phyloP scores from a whole-genome alignment of 2,329 filamentous ascomycete species.

The Grosmannia clavigera region DNA sequence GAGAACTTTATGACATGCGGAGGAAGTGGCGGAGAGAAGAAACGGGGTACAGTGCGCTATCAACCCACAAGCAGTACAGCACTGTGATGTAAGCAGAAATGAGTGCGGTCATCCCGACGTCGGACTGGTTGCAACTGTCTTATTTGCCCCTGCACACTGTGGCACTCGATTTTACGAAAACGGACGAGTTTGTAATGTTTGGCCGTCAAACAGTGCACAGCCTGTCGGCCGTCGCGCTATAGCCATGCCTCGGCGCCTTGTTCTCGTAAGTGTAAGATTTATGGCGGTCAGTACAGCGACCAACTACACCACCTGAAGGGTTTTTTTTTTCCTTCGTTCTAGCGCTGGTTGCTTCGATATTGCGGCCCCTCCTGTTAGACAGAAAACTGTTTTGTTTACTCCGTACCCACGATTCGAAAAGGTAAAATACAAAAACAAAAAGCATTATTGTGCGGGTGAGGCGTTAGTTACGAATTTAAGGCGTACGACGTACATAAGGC shows the following conservation, averaged over 20 bases:
- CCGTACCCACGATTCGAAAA: neutral
- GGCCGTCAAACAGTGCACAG: neutral
- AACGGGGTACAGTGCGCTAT: neutral
- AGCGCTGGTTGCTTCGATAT: neutral
- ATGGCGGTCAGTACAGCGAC: neutral
- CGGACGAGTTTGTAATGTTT: neutral
- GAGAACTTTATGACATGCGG: neutral
- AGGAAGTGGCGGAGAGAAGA: neutral
- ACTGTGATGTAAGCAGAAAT: neutral
- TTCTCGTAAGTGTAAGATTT: neutral
- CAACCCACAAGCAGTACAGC: neutral
- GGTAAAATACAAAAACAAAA: neutral
- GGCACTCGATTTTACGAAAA: neutral
- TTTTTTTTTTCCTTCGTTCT: neutral
- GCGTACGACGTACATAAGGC: too few relatives aligned
- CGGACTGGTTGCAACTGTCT: neutral
- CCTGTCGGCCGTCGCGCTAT: too few relatives aligned
- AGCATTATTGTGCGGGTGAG: too few relatives aligned
- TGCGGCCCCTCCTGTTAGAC: neutral
- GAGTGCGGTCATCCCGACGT: neutral
- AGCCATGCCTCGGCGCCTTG: neutral
- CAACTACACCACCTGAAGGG: neutral
- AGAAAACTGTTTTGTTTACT: neutral
- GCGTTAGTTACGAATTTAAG: neutral
- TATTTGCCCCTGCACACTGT: neutral